phyloP scores from a whole-genome alignment of 202 grass and related monocot species.

The Musa balbisiana region DNA sequence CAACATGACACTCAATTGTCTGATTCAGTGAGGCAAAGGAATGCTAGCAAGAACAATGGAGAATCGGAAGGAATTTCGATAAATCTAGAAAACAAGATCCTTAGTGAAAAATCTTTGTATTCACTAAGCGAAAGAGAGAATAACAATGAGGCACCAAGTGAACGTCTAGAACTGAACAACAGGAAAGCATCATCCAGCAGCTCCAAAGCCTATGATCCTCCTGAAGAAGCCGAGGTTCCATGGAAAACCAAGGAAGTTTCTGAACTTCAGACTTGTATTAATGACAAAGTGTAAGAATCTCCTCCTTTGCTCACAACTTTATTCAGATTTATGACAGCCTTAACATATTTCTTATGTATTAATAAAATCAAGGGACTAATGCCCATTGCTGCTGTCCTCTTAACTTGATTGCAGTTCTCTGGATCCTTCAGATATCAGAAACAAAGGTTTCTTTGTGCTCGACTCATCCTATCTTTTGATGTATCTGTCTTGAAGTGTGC shows the following conservation, averaged over 20 bases:
- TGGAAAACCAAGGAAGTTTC: constrained; percentile 20
- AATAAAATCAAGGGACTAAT: not conserved
- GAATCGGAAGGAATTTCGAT: constrained; percentile 23
- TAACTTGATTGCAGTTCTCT: not conserved
- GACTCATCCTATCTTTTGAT: not conserved
- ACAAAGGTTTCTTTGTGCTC: not conserved
- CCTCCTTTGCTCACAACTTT: not conserved
- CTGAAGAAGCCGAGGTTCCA: constrained; percentile 24
- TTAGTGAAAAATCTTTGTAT: constrained; percentile 20
- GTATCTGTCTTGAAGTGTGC: not conserved
- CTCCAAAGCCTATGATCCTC: constrained; percentile 32
- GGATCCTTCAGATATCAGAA: not conserved
- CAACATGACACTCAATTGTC: constrained; percentile 27
- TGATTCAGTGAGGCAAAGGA: constrained; percentile 28
- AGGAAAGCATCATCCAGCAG: constrained; percentile 28
- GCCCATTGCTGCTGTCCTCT: not conserved
- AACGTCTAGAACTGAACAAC: constrained; percentile 14
- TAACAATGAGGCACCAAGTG: not conserved
- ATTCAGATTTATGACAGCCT: not conserved
- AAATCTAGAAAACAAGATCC: constrained; percentile 34
- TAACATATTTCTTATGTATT: not conserved
- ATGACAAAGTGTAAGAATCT: constrained; percentile 15
- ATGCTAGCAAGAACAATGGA: not conserved
- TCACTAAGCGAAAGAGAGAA: constrained; percentile 18
- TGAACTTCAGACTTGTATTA: constrained; percentile 22